Conservation (phyloP, 345 rosid species). For the Sisymbrium altissimum region DNA sequence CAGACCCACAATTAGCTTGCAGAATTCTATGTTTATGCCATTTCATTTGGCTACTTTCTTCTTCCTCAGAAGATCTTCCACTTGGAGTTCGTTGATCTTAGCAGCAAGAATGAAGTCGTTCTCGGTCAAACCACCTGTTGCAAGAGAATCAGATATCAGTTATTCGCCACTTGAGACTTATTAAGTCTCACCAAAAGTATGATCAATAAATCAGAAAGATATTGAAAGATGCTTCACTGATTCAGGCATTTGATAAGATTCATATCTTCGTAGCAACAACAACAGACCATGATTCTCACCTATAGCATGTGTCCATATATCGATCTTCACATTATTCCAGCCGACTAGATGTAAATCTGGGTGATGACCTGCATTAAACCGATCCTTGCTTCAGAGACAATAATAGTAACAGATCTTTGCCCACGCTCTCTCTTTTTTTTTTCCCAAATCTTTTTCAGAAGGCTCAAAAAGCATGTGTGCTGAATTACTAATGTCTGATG, state of each 20-base stretch:
- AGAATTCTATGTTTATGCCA: not conserved
- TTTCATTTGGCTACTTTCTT: constrained; percentile 32
- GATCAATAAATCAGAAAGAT: not conserved
- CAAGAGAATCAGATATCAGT: constrained; percentile 8
- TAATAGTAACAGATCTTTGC: not conserved
- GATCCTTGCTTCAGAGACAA: not conserved
- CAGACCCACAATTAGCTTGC: not conserved
- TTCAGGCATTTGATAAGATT: constrained; percentile 3
- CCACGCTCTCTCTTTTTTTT: not conserved
- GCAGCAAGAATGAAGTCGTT: constrained; percentile 95
- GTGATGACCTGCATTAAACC: constrained; percentile 75
- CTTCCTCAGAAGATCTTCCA: constrained; percentile 62
- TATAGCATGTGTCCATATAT: constrained; percentile 91
- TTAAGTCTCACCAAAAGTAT: not conserved
- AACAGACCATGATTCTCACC: constrained; percentile 47
- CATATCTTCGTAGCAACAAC: constrained; percentile 4
- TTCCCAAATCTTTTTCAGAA: not conserved
- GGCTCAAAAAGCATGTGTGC: not conserved
- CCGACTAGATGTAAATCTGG: constrained; percentile 97
- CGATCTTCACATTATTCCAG: constrained; percentile 89
- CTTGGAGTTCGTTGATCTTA: constrained; percentile 60
- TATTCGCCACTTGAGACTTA: not conserved
- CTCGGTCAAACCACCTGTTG: constrained; percentile 74
- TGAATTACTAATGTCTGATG: not conserved
- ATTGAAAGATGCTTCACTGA: not conserved